A percentile compares a stretch with the other conserved stretches of the same genome.
Conservation (phyloP, 2,329 filamentous ascomycete genomes). For the Aureobasidium melanogenum region DNA sequence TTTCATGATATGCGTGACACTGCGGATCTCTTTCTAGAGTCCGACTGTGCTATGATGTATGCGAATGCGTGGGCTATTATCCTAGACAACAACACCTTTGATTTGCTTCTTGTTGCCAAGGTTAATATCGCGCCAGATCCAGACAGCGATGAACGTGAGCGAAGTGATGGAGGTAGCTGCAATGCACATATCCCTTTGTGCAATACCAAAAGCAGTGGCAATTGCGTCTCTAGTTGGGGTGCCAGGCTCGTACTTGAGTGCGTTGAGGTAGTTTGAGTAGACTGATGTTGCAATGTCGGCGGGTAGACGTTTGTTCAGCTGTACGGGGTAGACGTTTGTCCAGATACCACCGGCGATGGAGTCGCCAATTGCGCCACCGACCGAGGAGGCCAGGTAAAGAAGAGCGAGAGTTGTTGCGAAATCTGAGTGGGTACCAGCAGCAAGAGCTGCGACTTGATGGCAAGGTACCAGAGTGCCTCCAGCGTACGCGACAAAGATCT, state of each 20-base stretch:
- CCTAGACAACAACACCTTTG: slow-evolving; percentile 26
- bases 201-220: slow-evolving; percentile 37
- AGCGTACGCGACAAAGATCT: slow-evolving; percentile 46
- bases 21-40: not conserved
- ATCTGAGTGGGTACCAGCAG: slow-evolving; percentile 22
- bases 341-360: slow-evolving; percentile 25
- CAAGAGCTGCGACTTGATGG: slow-evolving; percentile 51
- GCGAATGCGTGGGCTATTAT: no score
- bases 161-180: slow-evolving; percentile 25
- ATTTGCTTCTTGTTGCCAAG: slow-evolving; percentile 26
- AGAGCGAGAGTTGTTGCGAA: slow-evolving; percentile 29
- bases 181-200: slow-evolving; percentile 37
- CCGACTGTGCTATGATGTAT: not conserved
- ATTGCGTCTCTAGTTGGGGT: slow-evolving; percentile 36
- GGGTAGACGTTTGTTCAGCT: not conserved
- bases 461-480: slow-evolving; percentile 47
- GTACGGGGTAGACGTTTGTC: slow-evolving; percentile 14
- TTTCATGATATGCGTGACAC: not conserved
- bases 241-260: slow-evolving; percentile 34
- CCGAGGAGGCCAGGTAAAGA: slow-evolving; percentile 23
- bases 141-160: slow-evolving; percentile 20
- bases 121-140: slow-evolving; percentile 27
- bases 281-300: not conserved
- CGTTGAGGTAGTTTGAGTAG: slow-evolving; percentile 16
- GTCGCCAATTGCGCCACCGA: slow-evolving; percentile 22